Percentiles rank a stretch among this genome's conserved stretches.
Evolutionary conservation across 768 basidiomycete species (phyloP).

Genomic region (Crassisporium funariophilum): DNA sequence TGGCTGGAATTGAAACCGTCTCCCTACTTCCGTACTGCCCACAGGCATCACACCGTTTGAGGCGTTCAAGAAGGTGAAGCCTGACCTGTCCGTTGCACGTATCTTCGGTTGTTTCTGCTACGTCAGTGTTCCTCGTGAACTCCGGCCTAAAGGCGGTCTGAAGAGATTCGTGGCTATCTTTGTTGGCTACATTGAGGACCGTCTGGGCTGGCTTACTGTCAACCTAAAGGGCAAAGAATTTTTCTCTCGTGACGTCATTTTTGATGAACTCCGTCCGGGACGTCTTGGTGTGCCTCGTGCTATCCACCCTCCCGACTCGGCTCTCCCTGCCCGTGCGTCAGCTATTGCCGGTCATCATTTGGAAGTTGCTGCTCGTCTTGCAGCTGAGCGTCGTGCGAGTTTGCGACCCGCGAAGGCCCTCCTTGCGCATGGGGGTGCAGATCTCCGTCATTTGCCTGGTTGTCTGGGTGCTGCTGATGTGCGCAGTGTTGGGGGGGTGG

Average conservation of each 20-base stretch:
- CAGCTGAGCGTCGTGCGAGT: too few relatives aligned
- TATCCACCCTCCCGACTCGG: neutral
- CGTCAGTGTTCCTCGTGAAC: constrained; percentile 20
- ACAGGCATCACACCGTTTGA: constrained; percentile 21
- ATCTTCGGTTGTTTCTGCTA: constrained; percentile 33
- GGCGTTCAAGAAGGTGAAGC: constrained; percentile 19
- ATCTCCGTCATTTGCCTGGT: too few relatives aligned
- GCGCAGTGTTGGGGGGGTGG: too few relatives aligned
- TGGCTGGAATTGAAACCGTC: constrained; percentile 21
- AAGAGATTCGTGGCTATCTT: constrained; percentile 23
- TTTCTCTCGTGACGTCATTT: constrained; percentile 32
- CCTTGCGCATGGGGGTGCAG: too few relatives aligned
- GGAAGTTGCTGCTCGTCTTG: too few relatives aligned
- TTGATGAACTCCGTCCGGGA: constrained; percentile 22
- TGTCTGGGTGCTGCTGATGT: too few relatives aligned
- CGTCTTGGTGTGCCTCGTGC: neutral
- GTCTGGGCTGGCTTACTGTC: constrained; percentile 22
- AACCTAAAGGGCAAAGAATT: constrained; percentile 16
- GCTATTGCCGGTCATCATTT: neutral
- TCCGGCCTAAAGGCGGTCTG: constrained; percentile 13
- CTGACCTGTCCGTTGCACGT: constrained; percentile 27
- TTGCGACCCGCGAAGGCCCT: too few relatives aligned
- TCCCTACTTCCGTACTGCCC: constrained; percentile 26
- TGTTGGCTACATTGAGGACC: constrained; percentile 21
- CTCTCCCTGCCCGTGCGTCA: neutral